phyloP scores from a whole-genome alignment of 495 filamentous ascomycete species.

The Ramalina intermedia region DNA sequence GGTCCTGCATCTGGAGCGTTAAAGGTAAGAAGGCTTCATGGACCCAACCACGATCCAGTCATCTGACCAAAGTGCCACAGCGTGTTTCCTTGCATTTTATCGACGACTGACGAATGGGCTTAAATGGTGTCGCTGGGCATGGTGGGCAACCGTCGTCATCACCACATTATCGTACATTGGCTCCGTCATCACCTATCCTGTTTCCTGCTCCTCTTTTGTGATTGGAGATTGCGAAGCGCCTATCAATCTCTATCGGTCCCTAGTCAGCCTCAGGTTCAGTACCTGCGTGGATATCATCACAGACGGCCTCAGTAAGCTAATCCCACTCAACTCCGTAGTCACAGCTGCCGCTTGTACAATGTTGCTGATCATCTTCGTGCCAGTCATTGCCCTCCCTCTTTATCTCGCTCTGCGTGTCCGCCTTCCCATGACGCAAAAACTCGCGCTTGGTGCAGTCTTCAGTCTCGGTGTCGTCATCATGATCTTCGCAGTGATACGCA shows the following conservation, averaged over 20 bases:
- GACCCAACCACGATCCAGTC: not conserved
- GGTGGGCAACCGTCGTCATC: slow-evolving; percentile 7
- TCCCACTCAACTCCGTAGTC: not conserved
- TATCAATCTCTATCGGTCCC: slow-evolving; percentile 20
- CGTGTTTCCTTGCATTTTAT: slow-evolving; percentile 11
- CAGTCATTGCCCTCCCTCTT: slow-evolving; percentile 2
- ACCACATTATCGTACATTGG: slow-evolving; percentile 6
- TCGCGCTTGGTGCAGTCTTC: slow-evolving; percentile 10
- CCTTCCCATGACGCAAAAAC: slow-evolving; percentile 7
- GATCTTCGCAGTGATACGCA: slow-evolving; percentile 9
- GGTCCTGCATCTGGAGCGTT: slow-evolving; percentile 28
- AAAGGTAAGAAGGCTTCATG: slow-evolving; percentile 18
- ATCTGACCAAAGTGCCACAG: not conserved
- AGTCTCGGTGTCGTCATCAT: slow-evolving; percentile 12
- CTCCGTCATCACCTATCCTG: slow-evolving; percentile 11
- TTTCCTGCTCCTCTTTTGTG: slow-evolving; percentile 11
- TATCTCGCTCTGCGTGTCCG: slow-evolving; percentile 6
- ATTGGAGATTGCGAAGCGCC: slow-evolving; percentile 15
- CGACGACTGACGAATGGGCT: slow-evolving; percentile 7
- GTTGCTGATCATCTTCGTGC: not conserved
- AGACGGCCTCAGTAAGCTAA: slow-evolving; percentile 26
- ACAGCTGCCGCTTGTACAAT: not conserved
- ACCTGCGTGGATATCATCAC: slow-evolving; percentile 28
- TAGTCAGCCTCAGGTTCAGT: slow-evolving; percentile 25
- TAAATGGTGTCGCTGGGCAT: slow-evolving; percentile 7